A percentile compares a stretch with the other conserved stretches of the same genome.
Evolutionary conservation across 2,329 filamentous ascomycete genomes (phyloP).

Genomic region (Colletotrichum euphorbiae): DNA sequence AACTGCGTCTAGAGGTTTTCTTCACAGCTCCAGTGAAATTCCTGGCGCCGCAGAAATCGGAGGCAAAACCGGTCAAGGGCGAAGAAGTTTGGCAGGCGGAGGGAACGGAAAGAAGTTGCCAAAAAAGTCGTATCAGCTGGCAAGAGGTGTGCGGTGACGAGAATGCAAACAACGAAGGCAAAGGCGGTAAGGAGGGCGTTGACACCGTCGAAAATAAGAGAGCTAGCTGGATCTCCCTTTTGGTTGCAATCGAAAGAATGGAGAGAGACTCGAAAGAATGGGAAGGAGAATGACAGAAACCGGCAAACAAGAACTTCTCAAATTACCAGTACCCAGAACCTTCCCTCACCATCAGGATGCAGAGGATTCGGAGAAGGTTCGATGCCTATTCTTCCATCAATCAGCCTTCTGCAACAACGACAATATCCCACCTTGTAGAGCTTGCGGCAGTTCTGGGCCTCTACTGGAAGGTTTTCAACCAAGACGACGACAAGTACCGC

Average conservation of each 20-base stretch:
- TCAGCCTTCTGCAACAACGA: slow-evolving; percentile 51
- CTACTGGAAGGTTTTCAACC: slow-evolving; percentile 56
- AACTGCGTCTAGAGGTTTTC: slow-evolving; percentile 5
- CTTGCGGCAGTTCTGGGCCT: slow-evolving; percentile 52
- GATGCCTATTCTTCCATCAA: slow-evolving; percentile 23
- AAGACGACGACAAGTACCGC: slow-evolving; percentile 49
- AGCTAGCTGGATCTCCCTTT: slow-evolving; percentile 16
- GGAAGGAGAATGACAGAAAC: background rate
- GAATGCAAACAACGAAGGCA: no score
- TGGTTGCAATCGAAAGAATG: slow-evolving; percentile 25
- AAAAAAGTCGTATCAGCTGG: no score
- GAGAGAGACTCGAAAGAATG: slow-evolving; percentile 16
- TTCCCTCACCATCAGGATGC: slow-evolving; percentile 21
- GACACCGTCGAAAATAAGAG: slow-evolving; percentile 30
- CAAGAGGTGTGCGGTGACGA: no score
- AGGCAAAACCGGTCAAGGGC: no score
- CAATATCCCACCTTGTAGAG: slow-evolving; percentile 51
- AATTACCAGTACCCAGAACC: background rate
- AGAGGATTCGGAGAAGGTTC: slow-evolving; percentile 16
- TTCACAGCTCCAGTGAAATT: no score
- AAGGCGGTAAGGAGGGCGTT: background rate
- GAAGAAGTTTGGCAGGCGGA: no score
- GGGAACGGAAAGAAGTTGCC: no score
- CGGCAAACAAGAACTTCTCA: no score
- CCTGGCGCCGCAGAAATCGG: background rate